These are phyloP conservation scores for Yamadazyma spencermartinsiae DNA, from an alignment of 1,139 yeast species.

Conservation along the genomic window DNA sequence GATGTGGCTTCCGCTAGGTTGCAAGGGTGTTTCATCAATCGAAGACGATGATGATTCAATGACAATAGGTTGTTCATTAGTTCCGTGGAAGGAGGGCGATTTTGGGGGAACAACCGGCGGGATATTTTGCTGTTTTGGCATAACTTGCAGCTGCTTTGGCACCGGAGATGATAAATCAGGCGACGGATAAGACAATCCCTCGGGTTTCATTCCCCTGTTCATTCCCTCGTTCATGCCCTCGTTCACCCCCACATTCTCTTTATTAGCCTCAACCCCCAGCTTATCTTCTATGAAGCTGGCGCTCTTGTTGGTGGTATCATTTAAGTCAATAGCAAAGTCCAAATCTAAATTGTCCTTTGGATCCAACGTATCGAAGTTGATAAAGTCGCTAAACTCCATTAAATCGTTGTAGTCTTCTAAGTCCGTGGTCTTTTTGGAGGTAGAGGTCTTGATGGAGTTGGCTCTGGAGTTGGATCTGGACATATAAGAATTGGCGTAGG, in stretches of 20 bases:
- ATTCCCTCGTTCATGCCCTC: background rate
- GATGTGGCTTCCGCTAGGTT: background rate
- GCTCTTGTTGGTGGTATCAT: background rate
- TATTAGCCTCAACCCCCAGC: no score
- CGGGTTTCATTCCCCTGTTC: no score
- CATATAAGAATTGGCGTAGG: background rate
- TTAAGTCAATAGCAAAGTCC: background rate
- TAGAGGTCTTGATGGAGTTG: background rate
- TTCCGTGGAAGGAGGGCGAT: constrained; percentile 4
- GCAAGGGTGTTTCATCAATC: constrained; percentile 9
- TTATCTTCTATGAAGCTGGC: no score
- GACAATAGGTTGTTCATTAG: constrained; percentile 15
- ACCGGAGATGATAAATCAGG: constrained; percentile 1
- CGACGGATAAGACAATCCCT: background rate
- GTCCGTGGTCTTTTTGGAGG: constrained; percentile 4
- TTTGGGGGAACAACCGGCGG: background rate
- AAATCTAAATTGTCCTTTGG: constrained; percentile 11
- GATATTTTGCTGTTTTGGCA: background rate
- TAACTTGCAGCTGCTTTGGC: no score
- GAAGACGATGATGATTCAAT: constrained; percentile 17
- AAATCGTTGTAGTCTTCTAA: constrained; percentile 34
- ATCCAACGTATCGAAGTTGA: constrained; percentile 51
- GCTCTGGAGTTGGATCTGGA: constrained; percentile 1
- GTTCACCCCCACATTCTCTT: no score
- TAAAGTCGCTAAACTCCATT: constrained; percentile 64